Evolutionary conservation across 441 rosid species (phyloP), one percentile per base, ranked within the genome.

Genomic region (Eugenia klotzschiana): DNA sequence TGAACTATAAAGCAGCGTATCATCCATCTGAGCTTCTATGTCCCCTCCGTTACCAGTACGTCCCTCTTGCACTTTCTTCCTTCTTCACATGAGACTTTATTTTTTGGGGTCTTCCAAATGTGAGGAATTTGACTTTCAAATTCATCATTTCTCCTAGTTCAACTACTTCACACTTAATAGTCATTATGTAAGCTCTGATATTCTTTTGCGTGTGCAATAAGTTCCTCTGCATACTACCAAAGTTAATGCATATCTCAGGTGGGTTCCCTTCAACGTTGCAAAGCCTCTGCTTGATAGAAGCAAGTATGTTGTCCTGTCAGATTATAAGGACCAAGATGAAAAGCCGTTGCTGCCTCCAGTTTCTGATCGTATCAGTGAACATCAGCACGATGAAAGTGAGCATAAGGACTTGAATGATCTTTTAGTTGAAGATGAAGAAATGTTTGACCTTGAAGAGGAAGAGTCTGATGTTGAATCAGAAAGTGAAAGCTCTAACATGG

Each of bases 1-100:
- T 95, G 99, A 95, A 96, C 92, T 96, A 95, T 88, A 96, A 96
- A 92, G 98, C 98, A 69, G 95, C 96, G 11, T 95, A 95, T 91
- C 74, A 87, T 84, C 99, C 99, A 43, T 93, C 98, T 25, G 94
- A 94, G 91, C 98, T 96, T 86, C 95, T 96, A 51, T 96, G 98
- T 83, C 99, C 99, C 83, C 93, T 90, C 84, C 99, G 93, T 74
- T 93, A 91, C 88, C 90, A 89, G 99, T 96, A 93, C 90, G 98
- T 92, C 87, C 49, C 58, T 77, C 40, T 16, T 82, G 25, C 50
- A 84, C 85, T 69, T n/a, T 64, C 16, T 72, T 79, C 50, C 46
- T 55, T 37, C 51, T 6, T 74, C n/a, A 22, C 29, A 26, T 56
- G 60, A 79, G 23, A 53, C 26, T 51, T 77, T 26, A 56, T 49